A percentile compares a stretch with the other conserved stretches of the same genome.
Evolutionary conservation across 2,329 filamentous ascomycete genomes (phyloP).

Genomic region (Aureobasidium leucospermi): DNA sequence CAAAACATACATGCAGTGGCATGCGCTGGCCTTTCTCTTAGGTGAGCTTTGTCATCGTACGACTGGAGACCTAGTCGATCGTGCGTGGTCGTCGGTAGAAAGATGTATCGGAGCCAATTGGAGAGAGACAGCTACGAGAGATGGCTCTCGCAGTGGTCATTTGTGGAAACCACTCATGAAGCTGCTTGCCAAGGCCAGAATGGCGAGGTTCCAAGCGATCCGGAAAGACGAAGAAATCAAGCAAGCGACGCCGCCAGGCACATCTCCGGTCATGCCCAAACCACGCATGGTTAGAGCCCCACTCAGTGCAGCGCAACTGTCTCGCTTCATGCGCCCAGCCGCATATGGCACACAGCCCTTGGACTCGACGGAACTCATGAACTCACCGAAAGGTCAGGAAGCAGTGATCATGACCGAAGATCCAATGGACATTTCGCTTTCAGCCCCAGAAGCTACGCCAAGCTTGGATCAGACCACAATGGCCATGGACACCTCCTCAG

Average conservation of each 20-base stretch:
- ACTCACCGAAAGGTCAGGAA: slow-evolving; percentile 22
- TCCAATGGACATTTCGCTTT: slow-evolving; percentile 11
- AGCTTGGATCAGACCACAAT: neutral
- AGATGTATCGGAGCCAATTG: slow-evolving; percentile 37
- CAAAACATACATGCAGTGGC: slow-evolving; percentile 58
- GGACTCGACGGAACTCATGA: slow-evolving; percentile 27
- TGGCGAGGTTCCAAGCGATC: slow-evolving; percentile 46
- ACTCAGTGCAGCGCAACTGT: slow-evolving; percentile 27
- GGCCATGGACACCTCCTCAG: neutral
- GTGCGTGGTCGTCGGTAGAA: slow-evolving; percentile 54
- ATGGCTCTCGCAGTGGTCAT: slow-evolving; percentile 39
- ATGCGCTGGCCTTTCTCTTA: slow-evolving; percentile 54
- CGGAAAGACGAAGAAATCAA: slow-evolving; percentile 26
- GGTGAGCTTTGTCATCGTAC: slow-evolving; percentile 53
- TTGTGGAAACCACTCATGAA: slow-evolving; percentile 58
- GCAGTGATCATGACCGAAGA: slow-evolving; percentile 14
- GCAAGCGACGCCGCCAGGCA: slow-evolving; percentile 7
- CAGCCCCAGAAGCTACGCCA: neutral
- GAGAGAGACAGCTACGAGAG: slow-evolving; percentile 23
- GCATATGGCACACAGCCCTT: slow-evolving; percentile 26
- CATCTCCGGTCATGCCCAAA: slow-evolving; percentile 6
- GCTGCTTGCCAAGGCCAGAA: slow-evolving; percentile 52
- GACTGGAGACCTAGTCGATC: slow-evolving; percentile 49
- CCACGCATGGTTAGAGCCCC: slow-evolving; percentile 25
- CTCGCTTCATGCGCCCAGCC: slow-evolving; percentile 26